Conservation (phyloP, 192 early-diverging fungal genomes). For the Chytriomyces hyalinus region DNA sequence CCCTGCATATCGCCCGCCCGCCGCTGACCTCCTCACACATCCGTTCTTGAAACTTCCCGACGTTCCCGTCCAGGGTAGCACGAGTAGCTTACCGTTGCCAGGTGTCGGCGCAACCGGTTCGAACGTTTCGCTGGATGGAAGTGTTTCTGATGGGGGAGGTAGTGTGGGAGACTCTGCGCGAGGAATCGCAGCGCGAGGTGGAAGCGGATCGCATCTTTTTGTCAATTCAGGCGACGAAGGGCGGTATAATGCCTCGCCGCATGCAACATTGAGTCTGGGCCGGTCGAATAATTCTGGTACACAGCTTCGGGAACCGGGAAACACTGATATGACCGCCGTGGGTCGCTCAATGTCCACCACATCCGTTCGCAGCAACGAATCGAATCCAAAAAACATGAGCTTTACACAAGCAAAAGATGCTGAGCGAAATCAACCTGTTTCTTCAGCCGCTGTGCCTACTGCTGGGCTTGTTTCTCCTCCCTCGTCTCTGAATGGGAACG, state of each 20-base stretch:
- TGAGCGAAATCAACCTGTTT: too few species aligned
- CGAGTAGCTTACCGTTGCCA: not conserved
- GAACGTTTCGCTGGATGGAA: not conserved
- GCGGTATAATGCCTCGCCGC: not conserved
- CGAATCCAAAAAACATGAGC: not conserved
- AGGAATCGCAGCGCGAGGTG: not conserved
- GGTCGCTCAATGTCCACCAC: not conserved
- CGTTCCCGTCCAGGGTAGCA: not conserved
- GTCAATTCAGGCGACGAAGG: too few species aligned
- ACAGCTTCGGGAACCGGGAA: not conserved
- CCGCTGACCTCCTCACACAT: slow-evolving; percentile 53
- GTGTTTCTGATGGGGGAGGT: not conserved
- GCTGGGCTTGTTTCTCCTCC: not conserved
- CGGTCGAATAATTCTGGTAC: not conserved
- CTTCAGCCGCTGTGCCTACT: too few species aligned
- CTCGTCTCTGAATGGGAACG: not conserved
- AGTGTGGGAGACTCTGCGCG: not conserved
- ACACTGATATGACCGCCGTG: not conserved
- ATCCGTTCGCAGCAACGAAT: not conserved
- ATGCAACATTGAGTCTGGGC: not conserved
- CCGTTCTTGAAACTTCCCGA: slow-evolving; percentile 46
- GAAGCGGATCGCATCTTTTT: not conserved
- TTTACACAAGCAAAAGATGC: too few species aligned
- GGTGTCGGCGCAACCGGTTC: not conserved
- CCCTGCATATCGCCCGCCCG: slow-evolving; percentile 49